Evolutionary conservation across 352 stramenopile species (phyloP), one percentile per base, ranked within the genome.

Genomic region (Halophytophthora polymorphica): DNA sequence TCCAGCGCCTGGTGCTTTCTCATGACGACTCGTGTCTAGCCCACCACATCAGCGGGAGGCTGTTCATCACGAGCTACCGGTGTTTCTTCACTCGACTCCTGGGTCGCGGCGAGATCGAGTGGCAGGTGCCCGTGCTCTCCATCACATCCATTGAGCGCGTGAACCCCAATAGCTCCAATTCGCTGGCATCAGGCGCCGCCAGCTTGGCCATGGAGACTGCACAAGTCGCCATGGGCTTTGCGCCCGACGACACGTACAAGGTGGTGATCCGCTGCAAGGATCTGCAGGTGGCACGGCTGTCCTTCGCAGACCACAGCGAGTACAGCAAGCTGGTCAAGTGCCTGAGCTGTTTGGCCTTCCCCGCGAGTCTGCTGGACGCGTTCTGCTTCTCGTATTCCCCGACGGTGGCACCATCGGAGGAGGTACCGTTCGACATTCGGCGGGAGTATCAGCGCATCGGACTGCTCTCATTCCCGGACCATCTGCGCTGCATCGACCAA

Each of bases 61-160:
- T 94, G 43, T 92, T 81, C 41, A 77, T 94, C 35, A 92, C 79
- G 12, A 94, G 87, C 56, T 94, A 92, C 41, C 81, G 83, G 8
- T 94, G 83, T 36, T 68, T 89, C 25, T 94, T 92, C 60, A 84
- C 67, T 15, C 69, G 69, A 10, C 19, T 86, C 7, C 54, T 88
- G 14, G 73, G 59, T 25, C 54, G 49, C 19, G 62, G 63, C 14
- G 70, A 82, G 29, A 73, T 91, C 18, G 77, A 84, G 28, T 91
- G 80, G 83, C 80, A 93, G 19, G 64, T 90, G 5, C 80, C 83
- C 0, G 76, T 93, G 29, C 64, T 94, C 2, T 88, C 81, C 13
- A 90, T 94, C 46, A 47, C 64, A 17, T 81, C 77, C 2, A 73
- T 92, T 25, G 78, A 91, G 14, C 69, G 74, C 13, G 72, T 81